These are phyloP conservation scores for Bertia moriformis DNA, from an alignment of 2,329 filamentous ascomycete genomes.

Conservation along the genomic window DNA sequence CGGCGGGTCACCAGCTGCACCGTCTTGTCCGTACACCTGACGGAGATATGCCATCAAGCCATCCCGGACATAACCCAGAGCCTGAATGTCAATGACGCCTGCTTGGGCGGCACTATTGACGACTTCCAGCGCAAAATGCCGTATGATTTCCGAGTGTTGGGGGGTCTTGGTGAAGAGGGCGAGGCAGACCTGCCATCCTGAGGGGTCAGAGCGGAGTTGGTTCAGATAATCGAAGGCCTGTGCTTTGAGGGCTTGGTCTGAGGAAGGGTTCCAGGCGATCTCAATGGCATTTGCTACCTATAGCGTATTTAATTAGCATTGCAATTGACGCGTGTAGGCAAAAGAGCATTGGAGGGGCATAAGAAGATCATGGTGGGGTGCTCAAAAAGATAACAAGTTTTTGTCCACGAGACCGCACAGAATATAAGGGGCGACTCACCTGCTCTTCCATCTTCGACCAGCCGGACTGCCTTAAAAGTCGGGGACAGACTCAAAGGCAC, in stretches of 20 bases:
- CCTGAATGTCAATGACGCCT: conserved; percentile 59
- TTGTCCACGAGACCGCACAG: background rate
- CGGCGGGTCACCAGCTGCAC: conserved; percentile 48
- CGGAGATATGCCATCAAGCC: conserved; percentile 69
- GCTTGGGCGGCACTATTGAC: conserved; percentile 83
- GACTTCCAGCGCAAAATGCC: conserved; percentile 78
- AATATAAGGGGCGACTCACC: background rate
- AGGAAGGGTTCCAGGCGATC: conserved; percentile 73
- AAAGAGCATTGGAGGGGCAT: background rate
- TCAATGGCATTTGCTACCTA: conserved; percentile 90
- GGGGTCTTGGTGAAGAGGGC: conserved; percentile 70
- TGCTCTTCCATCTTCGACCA: conserved; percentile 2
- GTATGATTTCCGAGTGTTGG: conserved; percentile 66
- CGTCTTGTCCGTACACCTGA: conserved; percentile 52
- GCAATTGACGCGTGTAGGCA: background rate
- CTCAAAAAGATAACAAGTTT: background rate
- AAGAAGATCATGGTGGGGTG: background rate
- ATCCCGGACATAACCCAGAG: conserved; percentile 64
- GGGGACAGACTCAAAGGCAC: background rate
- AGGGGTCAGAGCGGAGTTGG: conserved; percentile 66
- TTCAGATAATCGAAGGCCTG: conserved; percentile 73
- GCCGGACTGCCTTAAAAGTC: background rate
- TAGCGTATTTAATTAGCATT: background rate
- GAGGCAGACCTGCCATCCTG: conserved; percentile 82
- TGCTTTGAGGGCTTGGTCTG: conserved; percentile 59